Percentiles rank a stretch among this genome's conserved stretches.
phyloP scores from a whole-genome alignment of 2,329 filamentous ascomycete genomes.

The Bipolaris oryzae region DNA sequence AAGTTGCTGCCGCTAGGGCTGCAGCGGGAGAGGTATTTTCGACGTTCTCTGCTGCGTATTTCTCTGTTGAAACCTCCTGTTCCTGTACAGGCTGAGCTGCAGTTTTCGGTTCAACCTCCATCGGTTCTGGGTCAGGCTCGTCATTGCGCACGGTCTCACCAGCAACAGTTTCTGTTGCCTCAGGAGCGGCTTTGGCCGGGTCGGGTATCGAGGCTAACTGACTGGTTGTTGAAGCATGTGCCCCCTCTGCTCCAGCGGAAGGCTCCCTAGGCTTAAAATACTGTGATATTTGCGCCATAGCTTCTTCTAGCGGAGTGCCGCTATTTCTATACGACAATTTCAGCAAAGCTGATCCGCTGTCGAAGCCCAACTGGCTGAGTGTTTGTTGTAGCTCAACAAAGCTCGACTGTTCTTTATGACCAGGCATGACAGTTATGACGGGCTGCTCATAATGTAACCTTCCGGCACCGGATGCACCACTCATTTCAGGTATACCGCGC shows the following conservation, averaged over 20 bases:
- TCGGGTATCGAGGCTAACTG: constrained; percentile 35
- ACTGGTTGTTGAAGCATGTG: constrained; percentile 35
- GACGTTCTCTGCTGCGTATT: constrained; percentile 19
- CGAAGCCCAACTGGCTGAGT: constrained; percentile 83
- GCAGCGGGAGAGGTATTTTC: constrained; percentile 29
- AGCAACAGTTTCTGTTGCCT: constrained; percentile 32
- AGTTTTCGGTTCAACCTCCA: constrained; percentile 39
- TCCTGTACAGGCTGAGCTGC: constrained; percentile 16
- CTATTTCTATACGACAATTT: constrained; percentile 78
- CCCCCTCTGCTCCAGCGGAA: constrained; percentile 34
- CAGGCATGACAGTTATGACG: constrained; percentile 79
- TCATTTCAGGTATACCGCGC: constrained; percentile 72
- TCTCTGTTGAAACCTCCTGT: constrained; percentile 21
- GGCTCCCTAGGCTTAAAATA: constrained; percentile 66
- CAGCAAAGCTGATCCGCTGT: constrained; percentile 79
- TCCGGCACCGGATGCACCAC: constrained; percentile 64
- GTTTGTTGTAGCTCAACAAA: constrained; percentile 89
- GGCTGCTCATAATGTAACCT: constrained; percentile 89
- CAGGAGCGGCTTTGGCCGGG: constrained; percentile 29
- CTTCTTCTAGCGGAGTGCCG: constrained; percentile 79
- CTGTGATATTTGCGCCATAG: constrained; percentile 78
- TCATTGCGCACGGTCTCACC: constrained; percentile 31
- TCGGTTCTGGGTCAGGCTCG: constrained; percentile 35
- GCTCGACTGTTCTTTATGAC: constrained; percentile 69
- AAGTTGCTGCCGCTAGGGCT: constrained; percentile 30